Evolutionary conservation across 164 flowering plant species (phyloP), one percentile per base, ranked within the genome.

Genomic region (Hamamelis virginiana): DNA sequence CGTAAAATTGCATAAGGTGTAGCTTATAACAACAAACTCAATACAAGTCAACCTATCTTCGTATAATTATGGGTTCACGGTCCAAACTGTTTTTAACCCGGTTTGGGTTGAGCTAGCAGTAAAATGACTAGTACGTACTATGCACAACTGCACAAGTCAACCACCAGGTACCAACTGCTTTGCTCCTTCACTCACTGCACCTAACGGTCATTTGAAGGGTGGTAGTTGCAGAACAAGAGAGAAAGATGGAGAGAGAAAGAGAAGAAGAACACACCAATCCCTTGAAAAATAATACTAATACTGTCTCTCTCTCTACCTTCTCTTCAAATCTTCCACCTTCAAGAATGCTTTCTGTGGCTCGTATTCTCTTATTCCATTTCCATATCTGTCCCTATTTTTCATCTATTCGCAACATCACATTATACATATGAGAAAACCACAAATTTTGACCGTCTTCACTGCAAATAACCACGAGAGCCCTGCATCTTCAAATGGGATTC

Each of bases 151-250:
- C 53, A 50, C 53, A 14, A 50, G n/a, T n/a, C n/a, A 46, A 45
- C 18, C 45, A 19, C 14, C n/a, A n/a, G n/a, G n/a, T n/a, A n/a
- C n/a, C 23, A 33, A 33, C 41, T 33, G 41, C 6, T 33, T 33
- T 33, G 4, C 41, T 6, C 6, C 4, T 33, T 33, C 41, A 33
- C n/a, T n/a, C n/a, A n/a, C n/a, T n/a, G 48, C 64, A 80, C 80
- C 83, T 69, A 80, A 75, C 83, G 64, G 80, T 80, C 83, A 38
- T 69, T 6, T 46, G 73, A 72, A 70, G 64, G 60, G 61, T 69
- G 81, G 80, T 74, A 53, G 76, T 76, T 78, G 52, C 52, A 41
- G 61, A 43, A 27, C n/a, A 33, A 12, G 60, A 22, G n/a, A 21
- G 21, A 22, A 12, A 43, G 28, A 43, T 27, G 21, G 33, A 12